These are phyloP conservation scores for Heimioporus punctisporus DNA, from an alignment of 1,284 basidiomycete genomes.

Conservation along the genomic window DNA sequence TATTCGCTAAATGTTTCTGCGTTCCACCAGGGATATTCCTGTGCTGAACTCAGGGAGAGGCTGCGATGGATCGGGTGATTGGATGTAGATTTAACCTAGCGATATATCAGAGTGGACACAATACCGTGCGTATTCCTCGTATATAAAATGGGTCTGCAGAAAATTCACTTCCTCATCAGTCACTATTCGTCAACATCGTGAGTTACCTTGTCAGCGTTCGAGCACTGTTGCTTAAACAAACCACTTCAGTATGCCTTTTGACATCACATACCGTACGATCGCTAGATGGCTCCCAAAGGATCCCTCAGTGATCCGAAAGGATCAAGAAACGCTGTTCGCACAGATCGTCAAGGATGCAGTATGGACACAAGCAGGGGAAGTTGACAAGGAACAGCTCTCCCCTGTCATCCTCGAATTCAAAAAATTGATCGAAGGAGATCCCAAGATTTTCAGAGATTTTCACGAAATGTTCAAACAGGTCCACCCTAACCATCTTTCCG, in stretches of 20 bases:
- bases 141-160: slow-evolving; percentile 14
- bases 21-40: no score
- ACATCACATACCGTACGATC: slow-evolving; percentile 3
- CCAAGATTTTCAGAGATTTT: slow-evolving; percentile 42
- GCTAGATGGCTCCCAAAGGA: slow-evolving; percentile 22
- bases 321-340: slow-evolving; percentile 6
- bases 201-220: not conserved
- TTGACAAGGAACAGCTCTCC: slow-evolving; percentile 18
- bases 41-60: no score
- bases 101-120: no score
- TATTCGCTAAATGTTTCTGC: no score
- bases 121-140: no score
- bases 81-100: no score
- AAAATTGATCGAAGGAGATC: slow-evolving; percentile 41
- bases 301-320: slow-evolving; percentile 6
- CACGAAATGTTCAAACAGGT: slow-evolving; percentile 29
- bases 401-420: slow-evolving; percentile 41
- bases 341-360: slow-evolving; percentile 5
- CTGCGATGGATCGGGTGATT: no score
- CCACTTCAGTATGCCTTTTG: slow-evolving; percentile 12
- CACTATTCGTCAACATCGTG: not conserved
- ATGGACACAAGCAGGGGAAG: slow-evolving; percentile 5
- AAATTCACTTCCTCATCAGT: not conserved
- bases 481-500: slow-evolving; percentile 4
- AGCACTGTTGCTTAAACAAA: not conserved